Base-by-base conservation (phyloP, 1,284 basidiomycete species). In the Austroboletus niveus region DNA sequence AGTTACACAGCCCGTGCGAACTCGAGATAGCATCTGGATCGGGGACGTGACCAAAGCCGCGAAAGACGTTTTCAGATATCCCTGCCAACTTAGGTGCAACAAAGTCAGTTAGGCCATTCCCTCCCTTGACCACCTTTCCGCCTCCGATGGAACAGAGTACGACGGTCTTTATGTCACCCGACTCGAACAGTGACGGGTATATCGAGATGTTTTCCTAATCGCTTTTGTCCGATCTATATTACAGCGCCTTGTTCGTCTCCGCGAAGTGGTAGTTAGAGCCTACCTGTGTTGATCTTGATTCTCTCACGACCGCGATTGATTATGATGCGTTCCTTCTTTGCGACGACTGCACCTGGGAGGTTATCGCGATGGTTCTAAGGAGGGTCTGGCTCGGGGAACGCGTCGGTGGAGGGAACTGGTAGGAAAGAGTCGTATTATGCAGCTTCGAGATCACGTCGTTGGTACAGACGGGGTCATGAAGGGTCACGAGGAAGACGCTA, bases 231-330 rank as follows among this genome's bases (percentile, higher is more conserved):
- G 85, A 70, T 98, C n/a, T n/a, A n/a, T n/a, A n/a, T n/a, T n/a
- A n/a, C 8, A 99, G 80, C 0, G 81, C 75, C 1, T 82, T 72
- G 71, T 99, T 99, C 14, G 89, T 89, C 72, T 98, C 95, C 57
- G 90, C 79, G 72, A 99, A 97, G 53, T 87, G 90, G 69, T 94
- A 99, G 69, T 99, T 93, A 2, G 94, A 96, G 5, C 94, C 93
- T 48, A 96, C 81, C 85, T 90, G 30, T 35, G 36, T 14, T 42
- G 20, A 99, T 69, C 54, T 74, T 74, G 55, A 94, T 75, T 24
- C 91, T 79, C 53, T 84, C 73, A 27, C 93, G 75, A 14, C 83
- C 85, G 39, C 77, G 72, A 64, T 94, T 97, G 58, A 99, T 80
- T 12, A 78, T 64, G 57, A 99, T 92, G 30, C 76, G 74, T 29